These are phyloP conservation scores for Kingdonia uniflora DNA, from an alignment of 164 flowering plant species.

Conservation along the genomic window DNA sequence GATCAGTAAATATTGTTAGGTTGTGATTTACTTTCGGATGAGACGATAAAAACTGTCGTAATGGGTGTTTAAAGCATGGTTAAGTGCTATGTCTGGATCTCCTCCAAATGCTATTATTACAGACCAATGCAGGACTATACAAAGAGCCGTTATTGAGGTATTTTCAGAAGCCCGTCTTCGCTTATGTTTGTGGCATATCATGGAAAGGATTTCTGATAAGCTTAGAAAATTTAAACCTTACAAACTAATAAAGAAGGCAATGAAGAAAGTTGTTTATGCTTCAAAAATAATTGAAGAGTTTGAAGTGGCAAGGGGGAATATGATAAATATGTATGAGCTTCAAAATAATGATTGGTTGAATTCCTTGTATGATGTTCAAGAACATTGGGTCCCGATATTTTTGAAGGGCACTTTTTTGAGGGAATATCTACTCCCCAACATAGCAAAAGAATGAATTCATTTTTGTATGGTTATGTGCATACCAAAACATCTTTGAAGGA, in stretches of 20 bases:
- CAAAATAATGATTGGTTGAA: not conserved
- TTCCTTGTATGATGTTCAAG: not conserved
- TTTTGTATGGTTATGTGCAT: not conserved
- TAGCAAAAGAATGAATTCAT: not conserved
- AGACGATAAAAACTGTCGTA: not conserved
- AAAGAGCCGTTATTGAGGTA: not conserved
- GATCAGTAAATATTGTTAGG: not conserved
- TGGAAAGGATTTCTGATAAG: conserved; percentile 2
- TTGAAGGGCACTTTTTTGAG: not conserved
- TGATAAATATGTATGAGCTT: not conserved
- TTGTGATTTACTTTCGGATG: not conserved
- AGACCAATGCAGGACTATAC: not conserved
- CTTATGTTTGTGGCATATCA: conserved; percentile 1
- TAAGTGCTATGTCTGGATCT: not conserved
- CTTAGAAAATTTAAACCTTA: not conserved
- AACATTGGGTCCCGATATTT: not conserved
- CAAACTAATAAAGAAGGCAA: not conserved
- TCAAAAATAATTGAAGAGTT: not conserved
- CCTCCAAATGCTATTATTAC: not conserved
- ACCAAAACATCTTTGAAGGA: not conserved
- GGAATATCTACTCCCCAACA: not conserved
- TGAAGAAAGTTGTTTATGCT: not conserved
- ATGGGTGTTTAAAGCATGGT: not conserved
- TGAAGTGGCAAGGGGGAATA: not conserved
- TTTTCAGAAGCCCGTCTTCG: not conserved